These are phyloP conservation scores for Saussurea involucrata DNA, from an alignment of 129 eudicot species.

Conservation along the genomic window DNA sequence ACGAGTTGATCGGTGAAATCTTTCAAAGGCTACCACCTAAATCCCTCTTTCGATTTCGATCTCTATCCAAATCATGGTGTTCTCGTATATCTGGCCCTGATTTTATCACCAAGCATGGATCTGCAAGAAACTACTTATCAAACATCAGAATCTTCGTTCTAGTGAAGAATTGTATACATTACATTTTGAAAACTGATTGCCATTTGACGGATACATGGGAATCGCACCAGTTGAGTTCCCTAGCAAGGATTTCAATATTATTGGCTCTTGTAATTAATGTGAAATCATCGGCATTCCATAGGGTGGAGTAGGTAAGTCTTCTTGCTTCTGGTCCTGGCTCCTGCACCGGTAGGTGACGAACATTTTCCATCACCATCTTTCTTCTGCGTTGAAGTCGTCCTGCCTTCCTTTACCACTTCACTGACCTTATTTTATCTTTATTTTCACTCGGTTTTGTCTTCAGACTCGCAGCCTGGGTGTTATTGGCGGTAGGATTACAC, in stretches of 20 bases:
- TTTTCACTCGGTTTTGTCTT: conserved; percentile 5
- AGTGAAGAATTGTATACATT: neutral
- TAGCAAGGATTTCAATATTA: neutral
- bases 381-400: conserved; percentile 13
- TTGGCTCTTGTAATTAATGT: neutral
- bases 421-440: conserved; percentile 1
- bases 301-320: too few species aligned
- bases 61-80: conserved; percentile 1
- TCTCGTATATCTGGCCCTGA: conserved; percentile 6
- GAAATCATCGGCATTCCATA: too few species aligned
- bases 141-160: neutral
- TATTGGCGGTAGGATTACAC: neutral
- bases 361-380: conserved; percentile 12
- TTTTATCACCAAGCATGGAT: conserved; percentile 15
- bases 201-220: neutral
- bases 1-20: neutral
- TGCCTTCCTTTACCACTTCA: conserved; percentile 9
- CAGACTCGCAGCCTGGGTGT: neutral
- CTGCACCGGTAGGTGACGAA: neutral
- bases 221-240: neutral
- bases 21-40: neutral
- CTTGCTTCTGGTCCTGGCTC: conserved; percentile 37
- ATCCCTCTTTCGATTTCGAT: neutral
- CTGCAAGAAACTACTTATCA: too few species aligned
- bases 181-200: neutral